phyloP scores from a whole-genome alignment of 192 early-diverging fungal genomes.

The Spizellomyces punctatus region DNA sequence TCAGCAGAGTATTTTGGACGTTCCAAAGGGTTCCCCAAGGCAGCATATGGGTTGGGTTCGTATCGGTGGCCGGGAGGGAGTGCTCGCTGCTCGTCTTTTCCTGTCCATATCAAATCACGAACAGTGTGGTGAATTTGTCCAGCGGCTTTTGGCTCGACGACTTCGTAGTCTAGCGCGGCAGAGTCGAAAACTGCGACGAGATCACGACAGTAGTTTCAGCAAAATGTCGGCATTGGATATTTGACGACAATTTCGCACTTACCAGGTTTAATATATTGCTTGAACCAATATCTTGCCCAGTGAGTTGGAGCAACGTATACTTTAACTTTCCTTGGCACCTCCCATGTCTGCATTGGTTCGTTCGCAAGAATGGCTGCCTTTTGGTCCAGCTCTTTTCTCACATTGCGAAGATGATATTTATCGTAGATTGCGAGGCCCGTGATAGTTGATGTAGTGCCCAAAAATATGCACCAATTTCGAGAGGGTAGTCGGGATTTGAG shows the following conservation, averaged over 20 bases:
- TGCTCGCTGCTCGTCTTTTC: constrained; percentile 29
- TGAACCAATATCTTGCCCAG: constrained; percentile 49
- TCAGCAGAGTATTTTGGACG: constrained; percentile 33
- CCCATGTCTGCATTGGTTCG: constrained; percentile 11
- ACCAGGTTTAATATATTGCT: constrained; percentile 48
- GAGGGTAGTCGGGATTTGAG: constrained; percentile 18
- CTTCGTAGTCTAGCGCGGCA: constrained; percentile 46
- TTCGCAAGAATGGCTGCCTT: constrained; percentile 20
- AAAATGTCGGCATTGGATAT: no score
- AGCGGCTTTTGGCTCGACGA: constrained; percentile 29
- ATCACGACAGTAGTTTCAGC: no score
- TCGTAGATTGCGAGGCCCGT: constrained; percentile 26
- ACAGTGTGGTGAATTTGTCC: constrained; percentile 20
- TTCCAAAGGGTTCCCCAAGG: constrained; percentile 5
- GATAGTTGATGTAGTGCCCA: constrained; percentile 6
- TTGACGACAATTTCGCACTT: not conserved
- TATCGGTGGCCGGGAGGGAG: not conserved
- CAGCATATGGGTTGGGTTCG: not conserved
- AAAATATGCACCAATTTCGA: constrained; percentile 40
- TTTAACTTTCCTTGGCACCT: constrained; percentile 27
- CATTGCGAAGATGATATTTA: constrained; percentile 19
- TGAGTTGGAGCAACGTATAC: constrained; percentile 39
- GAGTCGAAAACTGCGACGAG: constrained; percentile 40
- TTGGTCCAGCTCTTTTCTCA: constrained; percentile 16
- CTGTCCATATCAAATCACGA: constrained; percentile 40